Base-by-base conservation (phyloP, 2,329 filamentous ascomycete species). In the Scedosporium apiospermum region DNA sequence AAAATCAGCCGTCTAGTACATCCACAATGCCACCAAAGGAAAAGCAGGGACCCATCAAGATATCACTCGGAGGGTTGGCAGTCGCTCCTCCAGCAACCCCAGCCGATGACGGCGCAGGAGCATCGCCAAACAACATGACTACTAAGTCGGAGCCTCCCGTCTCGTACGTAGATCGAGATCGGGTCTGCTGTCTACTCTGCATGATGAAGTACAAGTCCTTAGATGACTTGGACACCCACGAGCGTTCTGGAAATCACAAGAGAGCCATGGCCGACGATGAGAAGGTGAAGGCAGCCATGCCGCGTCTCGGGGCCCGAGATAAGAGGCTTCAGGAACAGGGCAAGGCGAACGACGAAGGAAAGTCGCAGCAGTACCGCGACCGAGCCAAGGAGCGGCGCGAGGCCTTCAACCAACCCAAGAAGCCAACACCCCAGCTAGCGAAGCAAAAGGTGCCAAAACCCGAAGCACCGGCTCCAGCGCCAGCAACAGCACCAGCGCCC, bases 331-430 rank as follows among this genome's bases (percentile, higher is more conserved):
- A 70, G 67, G 75, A 71, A 64, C 62, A 27, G 60, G 70, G 57
- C 64, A 67, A 70, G 10, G 66, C 67, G 23, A 62, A 66, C 6
- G 67, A 69, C 10, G 69, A 69, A 9, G 66, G 65, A 21, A 64
- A 69, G 51, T 68, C 67, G 63, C 77, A 38, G 34, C 34, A 78
- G 66, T 88, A 88, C 69, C 81, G 85, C 26, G 88, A 91, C 69
- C 80, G 88, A 41, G 88, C 88, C 5, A 86, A 83, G 68, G 87
- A 90, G 71, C 81, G 88, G 18, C 81, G 88, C 6, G 73, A 82
- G 64, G 83, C 80, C 1, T 86, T 85, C 69, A 84, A 81, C 63
- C 87, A 87, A 68, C 84, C 82, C 2, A 81, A 76, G 60, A 84
- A 82, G 67, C 83, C 82, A 3, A 72, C 71, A 44, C 66, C 66